These are phyloP conservation scores for Sparassis latifolia DNA, from an alignment of 1,284 basidiomycete genomes.

Conservation along the genomic window DNA sequence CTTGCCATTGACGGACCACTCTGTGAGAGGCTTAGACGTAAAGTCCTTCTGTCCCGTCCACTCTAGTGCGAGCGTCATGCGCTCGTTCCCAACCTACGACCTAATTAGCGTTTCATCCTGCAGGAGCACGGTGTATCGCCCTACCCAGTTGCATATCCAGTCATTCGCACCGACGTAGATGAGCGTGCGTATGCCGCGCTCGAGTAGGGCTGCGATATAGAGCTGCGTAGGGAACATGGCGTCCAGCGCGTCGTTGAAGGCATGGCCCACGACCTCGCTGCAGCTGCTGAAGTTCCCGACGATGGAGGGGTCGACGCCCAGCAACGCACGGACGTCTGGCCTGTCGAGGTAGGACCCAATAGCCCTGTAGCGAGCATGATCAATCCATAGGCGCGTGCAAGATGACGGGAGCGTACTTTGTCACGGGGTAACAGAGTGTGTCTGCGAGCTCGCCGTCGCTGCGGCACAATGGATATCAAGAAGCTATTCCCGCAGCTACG, in stretches of 20 bases:
- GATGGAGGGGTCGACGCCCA: constrained; percentile 55
- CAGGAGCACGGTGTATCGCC: neutral
- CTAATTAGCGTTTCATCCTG: neutral
- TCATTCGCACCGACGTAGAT: constrained; percentile 72
- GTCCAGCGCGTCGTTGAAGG: constrained; percentile 38
- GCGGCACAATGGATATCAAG: neutral
- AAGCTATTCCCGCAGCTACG: neutral
- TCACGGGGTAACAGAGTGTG: constrained; percentile 22
- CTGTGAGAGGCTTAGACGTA: constrained; percentile 36
- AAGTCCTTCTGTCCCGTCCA: constrained; percentile 59
- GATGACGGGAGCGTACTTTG: constrained; percentile 5
- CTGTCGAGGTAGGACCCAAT: constrained; percentile 50
- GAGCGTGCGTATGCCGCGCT: constrained; percentile 66
- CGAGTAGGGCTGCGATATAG: constrained; percentile 67
- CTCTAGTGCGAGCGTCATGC: constrained; percentile 54
- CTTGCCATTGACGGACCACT: constrained; percentile 51
- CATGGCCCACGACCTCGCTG: constrained; percentile 32
- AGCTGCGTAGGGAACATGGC: constrained; percentile 35
- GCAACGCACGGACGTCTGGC: constrained; percentile 39
- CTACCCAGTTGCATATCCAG: constrained; percentile 71
- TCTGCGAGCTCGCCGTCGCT: constrained; percentile 10
- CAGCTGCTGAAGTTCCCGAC: constrained; percentile 44
- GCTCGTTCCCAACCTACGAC: constrained; percentile 44
- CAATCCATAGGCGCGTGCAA: too few species aligned
- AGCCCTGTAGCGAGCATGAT: constrained; percentile 26